Evolutionary conservation across 1,284 basidiomycete genomes (phyloP).

Genomic region (Ustilago vetiveriae): DNA sequence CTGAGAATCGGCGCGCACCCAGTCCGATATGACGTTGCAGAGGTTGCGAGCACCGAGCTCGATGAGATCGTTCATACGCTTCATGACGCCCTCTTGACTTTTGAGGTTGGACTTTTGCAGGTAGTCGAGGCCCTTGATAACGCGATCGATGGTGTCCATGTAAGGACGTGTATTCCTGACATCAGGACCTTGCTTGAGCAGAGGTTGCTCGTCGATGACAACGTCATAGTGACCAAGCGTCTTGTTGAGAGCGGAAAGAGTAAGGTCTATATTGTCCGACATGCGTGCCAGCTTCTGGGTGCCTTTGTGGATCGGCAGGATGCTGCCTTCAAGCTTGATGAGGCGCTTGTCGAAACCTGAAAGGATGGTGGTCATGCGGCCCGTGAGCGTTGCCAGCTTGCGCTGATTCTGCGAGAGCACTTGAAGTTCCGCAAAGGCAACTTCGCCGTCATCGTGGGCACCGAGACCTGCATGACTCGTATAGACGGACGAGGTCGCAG

Average conservation of each 20-base stretch:
- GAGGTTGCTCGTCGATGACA: slow-evolving; percentile 62
- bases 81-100: slow-evolving; percentile 56
- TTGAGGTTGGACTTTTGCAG: slow-evolving; percentile 42
- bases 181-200: slow-evolving; percentile 60
- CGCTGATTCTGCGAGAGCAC: slow-evolving; percentile 68
- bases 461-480: slow-evolving; percentile 1
- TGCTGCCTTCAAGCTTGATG: slow-evolving; percentile 63
- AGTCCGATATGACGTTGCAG: slow-evolving; percentile 56
- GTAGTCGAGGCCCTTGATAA: slow-evolving; percentile 57
- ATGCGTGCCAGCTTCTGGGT: slow-evolving; percentile 63
- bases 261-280: slow-evolving; percentile 57
- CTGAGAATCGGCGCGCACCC: slow-evolving; percentile 55
- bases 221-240: slow-evolving; percentile 63
- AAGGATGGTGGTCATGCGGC: slow-evolving; percentile 67
- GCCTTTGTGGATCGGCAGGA: slow-evolving; percentile 64
- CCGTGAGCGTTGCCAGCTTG: slow-evolving; percentile 66
- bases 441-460: slow-evolving; percentile 46
- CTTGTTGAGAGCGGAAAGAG: slow-evolving; percentile 56
- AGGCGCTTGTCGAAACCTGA: slow-evolving; percentile 68
- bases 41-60: slow-evolving; percentile 62
- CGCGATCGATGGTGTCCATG: slow-evolving; percentile 61
- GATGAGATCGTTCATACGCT: slow-evolving; percentile 60
- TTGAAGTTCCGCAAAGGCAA: slow-evolving; percentile 67
- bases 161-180: slow-evolving; percentile 58
- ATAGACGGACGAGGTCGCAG: slow-evolving; percentile 7